Evolutionary conservation across 176 grass and related monocot genomes (phyloP).

Genomic region (Phyllostachys edulis): DNA sequence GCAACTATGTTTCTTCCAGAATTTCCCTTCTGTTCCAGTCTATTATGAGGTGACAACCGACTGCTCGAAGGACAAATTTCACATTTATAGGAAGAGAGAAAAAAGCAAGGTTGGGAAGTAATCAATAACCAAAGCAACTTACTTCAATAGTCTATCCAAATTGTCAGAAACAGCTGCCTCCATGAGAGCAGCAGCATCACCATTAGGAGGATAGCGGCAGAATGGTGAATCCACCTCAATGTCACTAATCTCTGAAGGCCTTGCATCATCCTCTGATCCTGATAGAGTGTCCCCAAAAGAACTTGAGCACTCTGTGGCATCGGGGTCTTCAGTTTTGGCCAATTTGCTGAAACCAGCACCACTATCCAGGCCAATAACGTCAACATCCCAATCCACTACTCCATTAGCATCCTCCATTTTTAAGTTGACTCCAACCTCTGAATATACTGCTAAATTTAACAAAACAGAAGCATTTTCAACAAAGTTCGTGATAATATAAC

Average conservation of each 20-base stretch:
- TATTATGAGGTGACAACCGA: neutral
- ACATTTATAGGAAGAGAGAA: neutral
- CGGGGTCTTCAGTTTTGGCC: conserved; percentile 48
- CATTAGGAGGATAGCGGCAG: conserved; percentile 45
- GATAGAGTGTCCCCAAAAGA: conserved; percentile 87
- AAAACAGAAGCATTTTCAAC: neutral
- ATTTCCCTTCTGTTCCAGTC: neutral
- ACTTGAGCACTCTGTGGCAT: conserved; percentile 85
- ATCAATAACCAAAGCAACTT: conserved; percentile 34
- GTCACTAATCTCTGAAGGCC: conserved; percentile 62
- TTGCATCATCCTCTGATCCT: conserved; percentile 63
- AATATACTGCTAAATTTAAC: conserved; percentile 15
- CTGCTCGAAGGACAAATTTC: neutral
- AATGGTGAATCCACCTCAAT: conserved; percentile 85
- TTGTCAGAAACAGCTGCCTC: conserved; percentile 54
- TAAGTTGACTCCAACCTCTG: neutral
- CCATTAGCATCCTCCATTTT: conserved; percentile 36
- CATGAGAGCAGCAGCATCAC: conserved; percentile 55
- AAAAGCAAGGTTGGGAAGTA: neutral
- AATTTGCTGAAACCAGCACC: conserved; percentile 27
- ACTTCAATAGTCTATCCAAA: conserved; percentile 66
- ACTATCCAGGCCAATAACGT: conserved; percentile 29
- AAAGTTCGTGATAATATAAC: neutral
- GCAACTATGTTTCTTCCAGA: neutral
- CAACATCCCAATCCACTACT: conserved; percentile 45